Percentiles rank a stretch among this genome's conserved stretches.
These are phyloP conservation scores for Tillandsia leiboldiana DNA, from an alignment of 176 grass and related monocot genomes.

Conservation along the genomic window DNA sequence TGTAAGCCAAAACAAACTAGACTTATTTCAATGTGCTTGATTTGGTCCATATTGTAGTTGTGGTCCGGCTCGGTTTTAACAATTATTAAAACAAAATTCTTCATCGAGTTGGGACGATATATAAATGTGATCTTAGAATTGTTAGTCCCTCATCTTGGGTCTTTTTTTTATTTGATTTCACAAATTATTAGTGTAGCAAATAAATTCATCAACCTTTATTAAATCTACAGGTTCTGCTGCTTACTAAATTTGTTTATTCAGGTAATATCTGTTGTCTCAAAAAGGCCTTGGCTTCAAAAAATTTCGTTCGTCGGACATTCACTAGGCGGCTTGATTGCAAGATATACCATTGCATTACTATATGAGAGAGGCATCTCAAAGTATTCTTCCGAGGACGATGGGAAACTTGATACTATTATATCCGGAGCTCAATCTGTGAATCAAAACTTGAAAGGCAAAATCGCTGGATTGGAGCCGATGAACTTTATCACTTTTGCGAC, in stretches of 20 bases:
- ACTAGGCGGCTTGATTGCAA: conserved; percentile 85
- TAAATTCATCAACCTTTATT: neutral
- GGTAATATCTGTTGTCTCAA: conserved; percentile 43
- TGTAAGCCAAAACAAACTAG: too few relatives aligned
- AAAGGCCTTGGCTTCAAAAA: conserved; percentile 55
- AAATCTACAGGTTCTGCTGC: conserved; percentile 3
- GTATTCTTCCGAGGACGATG: conserved; percentile 20
- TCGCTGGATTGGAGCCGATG: conserved; percentile 84
- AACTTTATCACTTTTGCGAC: conserved; percentile 96
- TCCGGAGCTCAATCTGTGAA: conserved; percentile 6
- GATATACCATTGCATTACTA: conserved; percentile 81
- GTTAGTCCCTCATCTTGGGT: too few relatives aligned
- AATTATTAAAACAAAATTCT: too few relatives aligned
- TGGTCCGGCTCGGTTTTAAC: too few relatives aligned
- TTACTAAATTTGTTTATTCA: conserved; percentile 29
- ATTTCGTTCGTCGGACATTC: conserved; percentile 95
- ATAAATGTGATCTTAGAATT: too few relatives aligned
- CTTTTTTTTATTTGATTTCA: too few relatives aligned
- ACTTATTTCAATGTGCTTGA: too few relatives aligned
- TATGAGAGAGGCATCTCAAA: conserved; percentile 23
- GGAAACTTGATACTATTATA: conserved; percentile 19
- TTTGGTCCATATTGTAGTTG: too few relatives aligned
- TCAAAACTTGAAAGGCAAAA: conserved; percentile 32
- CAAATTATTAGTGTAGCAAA: too few relatives aligned
- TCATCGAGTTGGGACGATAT: too few relatives aligned